Evolutionary conservation across 148 eudicot species (phyloP), one percentile per base, ranked within the genome.

Genomic region (Talinum fruticosum): DNA sequence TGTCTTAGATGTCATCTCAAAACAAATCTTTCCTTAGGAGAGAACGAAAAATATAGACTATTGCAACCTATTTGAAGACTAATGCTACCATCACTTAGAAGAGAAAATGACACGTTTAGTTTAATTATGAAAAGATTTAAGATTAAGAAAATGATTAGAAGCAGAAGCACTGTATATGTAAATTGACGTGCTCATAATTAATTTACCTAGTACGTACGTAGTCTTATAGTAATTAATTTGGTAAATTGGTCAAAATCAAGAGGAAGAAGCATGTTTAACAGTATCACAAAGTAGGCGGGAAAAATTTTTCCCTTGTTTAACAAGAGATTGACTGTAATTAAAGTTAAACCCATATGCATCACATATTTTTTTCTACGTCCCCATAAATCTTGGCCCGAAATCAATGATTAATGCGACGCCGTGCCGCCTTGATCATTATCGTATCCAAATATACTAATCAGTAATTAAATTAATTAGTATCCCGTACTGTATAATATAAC

Each of bases 251-350:
- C 69, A 12, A 66, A 10, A 33, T n/a, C 5, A 23, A 26, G 37
- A 32, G 34, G 45, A 78, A 66, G 68, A 18, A 62, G 15, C 71
- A 75, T 75, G 78, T 72, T 47, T 30, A 32, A 67, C 76, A 68
- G 68, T 75, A 75, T 64, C 53, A 61, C 78, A 36, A 76, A 84
- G 79, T 81, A 81, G 86, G 77, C 81, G 75, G 79, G 51, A 69
- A 69, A 41, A 75, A 10, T 70, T 71, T 66, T 68, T 65, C 37
- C 77, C 84, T 84, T 84, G 71, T 78, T 77, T 37, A 69, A 78
- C 84, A 84, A 84, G 86, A 64, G 66, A 81, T 78, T 81, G 83
- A 84, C 83, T 69, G 69, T 28, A 32, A 69, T 18, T 29, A 37
- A 66, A 66, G 10, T n/a, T n/a, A 29, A 41, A 41, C 6, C 23